These are phyloP conservation scores for Thermothielavioides terrestris DNA, from an alignment of 495 filamentous ascomycete genomes.

Conservation along the genomic window DNA sequence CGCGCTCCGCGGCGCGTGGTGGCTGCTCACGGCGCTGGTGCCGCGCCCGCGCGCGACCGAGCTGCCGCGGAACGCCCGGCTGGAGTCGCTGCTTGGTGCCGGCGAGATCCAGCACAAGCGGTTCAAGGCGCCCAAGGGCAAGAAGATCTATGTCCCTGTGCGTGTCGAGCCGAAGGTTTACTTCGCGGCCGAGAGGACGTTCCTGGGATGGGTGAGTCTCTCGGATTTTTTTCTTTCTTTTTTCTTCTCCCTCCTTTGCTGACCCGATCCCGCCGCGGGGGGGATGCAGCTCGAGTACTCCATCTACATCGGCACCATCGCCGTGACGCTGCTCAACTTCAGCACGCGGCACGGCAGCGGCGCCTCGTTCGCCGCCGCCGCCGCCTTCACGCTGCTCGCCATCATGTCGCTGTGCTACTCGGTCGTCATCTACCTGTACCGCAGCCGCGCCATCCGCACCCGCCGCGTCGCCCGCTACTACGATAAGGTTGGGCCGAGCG, in stretches of 20 bases:
- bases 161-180: slow-evolving; percentile 97
- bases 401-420: slow-evolving; percentile 66
- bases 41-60: slow-evolving; percentile 54
- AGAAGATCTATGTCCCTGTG: slow-evolving; percentile 88
- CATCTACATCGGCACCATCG: slow-evolving; percentile 87
- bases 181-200: slow-evolving; percentile 92
- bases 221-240: background rate
- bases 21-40: slow-evolving; percentile 42
- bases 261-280: background rate
- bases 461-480: slow-evolving; percentile 80
- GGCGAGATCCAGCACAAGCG: slow-evolving; percentile 50
- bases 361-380: slow-evolving; percentile 56
- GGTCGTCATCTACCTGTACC: slow-evolving; percentile 75
- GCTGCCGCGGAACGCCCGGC: slow-evolving; percentile 46
- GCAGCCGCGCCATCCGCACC: slow-evolving; percentile 72
- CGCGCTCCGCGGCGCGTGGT: slow-evolving; percentile 30
- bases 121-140: slow-evolving; percentile 84
- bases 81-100: slow-evolving; percentile 37
- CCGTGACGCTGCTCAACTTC: slow-evolving; percentile 88
- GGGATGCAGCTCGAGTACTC: slow-evolving; percentile 85
- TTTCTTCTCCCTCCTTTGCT: slow-evolving; percentile 12
- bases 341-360: slow-evolving; percentile 34
- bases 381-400: slow-evolving; percentile 75
- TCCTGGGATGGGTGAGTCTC: slow-evolving; percentile 72
- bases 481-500: slow-evolving; percentile 74